phyloP scores from a whole-genome alignment of 2,329 filamentous ascomycete genomes.

The Diaporthe longicolla region DNA sequence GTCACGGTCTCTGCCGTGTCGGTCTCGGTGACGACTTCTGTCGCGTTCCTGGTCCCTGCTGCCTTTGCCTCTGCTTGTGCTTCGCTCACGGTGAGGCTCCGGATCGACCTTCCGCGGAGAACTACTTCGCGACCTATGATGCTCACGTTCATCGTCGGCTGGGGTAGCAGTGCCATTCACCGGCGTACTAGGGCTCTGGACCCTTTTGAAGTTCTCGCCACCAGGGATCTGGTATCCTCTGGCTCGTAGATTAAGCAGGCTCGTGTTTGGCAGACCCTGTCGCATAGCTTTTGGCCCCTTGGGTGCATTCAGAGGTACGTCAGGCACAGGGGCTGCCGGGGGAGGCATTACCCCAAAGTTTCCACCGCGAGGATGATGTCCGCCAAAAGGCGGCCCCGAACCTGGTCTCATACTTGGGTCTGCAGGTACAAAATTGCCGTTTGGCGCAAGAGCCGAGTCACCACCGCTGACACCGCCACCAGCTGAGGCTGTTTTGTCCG shows the following conservation, averaged over 20 bases:
- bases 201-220: conserved; percentile 53
- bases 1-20: conserved; percentile 36
- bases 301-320: conserved; percentile 79
- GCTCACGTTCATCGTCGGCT: conserved; percentile 48
- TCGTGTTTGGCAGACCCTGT: conserved; percentile 87
- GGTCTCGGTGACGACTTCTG: conserved; percentile 39
- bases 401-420: conserved; percentile 40
- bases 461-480: conserved; percentile 36
- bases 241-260: conserved; percentile 75
- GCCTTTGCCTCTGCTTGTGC: conserved; percentile 45
- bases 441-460: conserved; percentile 30
- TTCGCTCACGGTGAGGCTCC: conserved; percentile 47
- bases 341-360: conserved; percentile 43
- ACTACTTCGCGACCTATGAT: conserved; percentile 62
- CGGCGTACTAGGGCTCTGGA: conserved; percentile 48
- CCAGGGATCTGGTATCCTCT: conserved; percentile 58
- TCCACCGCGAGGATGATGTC: conserved; percentile 38
- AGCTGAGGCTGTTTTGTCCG: conserved; percentile 41
- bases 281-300: conserved; percentile 96
- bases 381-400: conserved; percentile 35
- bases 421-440: conserved; percentile 39
- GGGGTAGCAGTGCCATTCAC: conserved; percentile 41
- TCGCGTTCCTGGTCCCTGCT: conserved; percentile 40
- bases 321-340: conserved; percentile 48
- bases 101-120: conserved; percentile 52